Evolutionary conservation across 176 grass and related monocot genomes (phyloP).

Genomic region (Alloteropsis semialata): DNA sequence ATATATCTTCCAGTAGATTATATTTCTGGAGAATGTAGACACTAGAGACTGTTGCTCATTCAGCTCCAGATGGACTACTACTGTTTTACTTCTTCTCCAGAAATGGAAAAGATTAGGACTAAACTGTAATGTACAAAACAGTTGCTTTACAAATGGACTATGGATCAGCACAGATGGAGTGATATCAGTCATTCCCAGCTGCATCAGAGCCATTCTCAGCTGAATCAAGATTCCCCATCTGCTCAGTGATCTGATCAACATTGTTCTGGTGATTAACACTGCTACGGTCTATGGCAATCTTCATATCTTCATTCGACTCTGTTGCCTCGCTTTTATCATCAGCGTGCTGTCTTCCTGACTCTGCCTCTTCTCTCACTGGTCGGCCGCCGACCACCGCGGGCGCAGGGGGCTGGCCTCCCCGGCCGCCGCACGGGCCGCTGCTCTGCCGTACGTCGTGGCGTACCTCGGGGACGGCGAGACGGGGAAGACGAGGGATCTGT

Average conservation of each 20-base stretch:
- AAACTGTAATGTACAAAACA: slow-evolving; percentile 19
- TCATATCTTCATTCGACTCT: slow-evolving; percentile 1
- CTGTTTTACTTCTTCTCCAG: no score
- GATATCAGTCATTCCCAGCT: slow-evolving; percentile 19
- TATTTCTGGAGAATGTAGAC: slow-evolving; percentile 29
- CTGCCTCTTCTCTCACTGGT: slow-evolving; percentile 25
- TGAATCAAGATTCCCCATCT: slow-evolving; percentile 46
- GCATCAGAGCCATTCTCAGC: slow-evolving; percentile 29
- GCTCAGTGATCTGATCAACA: slow-evolving; percentile 27
- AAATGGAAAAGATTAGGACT: not conserved
- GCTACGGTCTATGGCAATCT: not conserved
- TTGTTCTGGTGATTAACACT: slow-evolving; percentile 8
- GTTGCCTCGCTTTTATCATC: not conserved
- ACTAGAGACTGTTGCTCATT: not conserved
- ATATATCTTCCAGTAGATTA: slow-evolving; percentile 37
- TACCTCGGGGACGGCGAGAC: no score
- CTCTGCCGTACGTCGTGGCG: no score
- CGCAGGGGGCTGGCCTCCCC: no score
- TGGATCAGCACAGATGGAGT: not conserved
- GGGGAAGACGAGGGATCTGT: no score
- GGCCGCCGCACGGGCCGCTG: no score
- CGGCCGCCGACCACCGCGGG: no score
- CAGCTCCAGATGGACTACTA: not conserved
- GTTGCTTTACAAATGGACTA: not conserved
- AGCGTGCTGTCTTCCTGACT: slow-evolving; percentile 17